Conservation (phyloP, 192 early-diverging fungal genomes). For the Backusella tarrabulga region DNA sequence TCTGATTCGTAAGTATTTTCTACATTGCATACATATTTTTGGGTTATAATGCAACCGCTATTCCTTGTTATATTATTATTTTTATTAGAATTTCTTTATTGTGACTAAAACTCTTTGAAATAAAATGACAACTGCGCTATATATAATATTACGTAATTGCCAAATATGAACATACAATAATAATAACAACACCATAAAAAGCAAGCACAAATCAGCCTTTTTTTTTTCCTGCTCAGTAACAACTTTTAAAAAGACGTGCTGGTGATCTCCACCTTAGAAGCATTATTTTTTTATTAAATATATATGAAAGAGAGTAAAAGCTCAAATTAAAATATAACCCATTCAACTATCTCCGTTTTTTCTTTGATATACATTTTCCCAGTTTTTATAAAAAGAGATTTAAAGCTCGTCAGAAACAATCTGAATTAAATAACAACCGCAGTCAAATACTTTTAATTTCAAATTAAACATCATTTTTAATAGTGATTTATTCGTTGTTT, state of each 20-base stretch:
- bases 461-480: neutral
- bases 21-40: constrained; percentile 2
- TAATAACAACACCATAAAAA: neutral
- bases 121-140: neutral
- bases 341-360: neutral
- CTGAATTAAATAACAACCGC: constrained; percentile 1
- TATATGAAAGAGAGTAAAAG: neutral
- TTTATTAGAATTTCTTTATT: neutral
- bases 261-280: neutral
- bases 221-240: neutral
- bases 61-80: neutral
- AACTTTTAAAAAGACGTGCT: neutral
- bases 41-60: neutral
- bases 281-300: neutral
- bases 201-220: neutral
- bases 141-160: neutral
- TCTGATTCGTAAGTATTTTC: neutral
- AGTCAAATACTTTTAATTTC: constrained; percentile 1
- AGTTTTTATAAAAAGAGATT: neutral
- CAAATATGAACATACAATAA: neutral
- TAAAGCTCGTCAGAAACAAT: neutral
- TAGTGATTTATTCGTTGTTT: neutral
- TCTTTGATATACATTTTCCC: neutral
- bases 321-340: neutral
- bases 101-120: neutral